These are phyloP conservation scores for Cronartium quercuum DNA, from an alignment of 1,284 basidiomycete species.

Conservation along the genomic window DNA sequence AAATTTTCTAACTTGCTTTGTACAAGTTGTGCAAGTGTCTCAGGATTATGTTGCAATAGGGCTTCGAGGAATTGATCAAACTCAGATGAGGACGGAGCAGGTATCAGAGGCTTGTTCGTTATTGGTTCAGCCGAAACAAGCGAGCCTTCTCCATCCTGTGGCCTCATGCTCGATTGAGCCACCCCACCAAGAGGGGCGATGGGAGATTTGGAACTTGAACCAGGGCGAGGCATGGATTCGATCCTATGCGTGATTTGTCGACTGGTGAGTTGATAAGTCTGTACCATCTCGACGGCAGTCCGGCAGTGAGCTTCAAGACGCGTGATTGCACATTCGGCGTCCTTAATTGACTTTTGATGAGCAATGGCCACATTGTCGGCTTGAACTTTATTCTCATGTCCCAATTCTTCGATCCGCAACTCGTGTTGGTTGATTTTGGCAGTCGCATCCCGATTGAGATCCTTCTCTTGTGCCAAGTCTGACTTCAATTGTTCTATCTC, in stretches of 20 bases:
- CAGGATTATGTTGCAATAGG: constrained; percentile 69
- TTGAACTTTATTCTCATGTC: constrained; percentile 4
- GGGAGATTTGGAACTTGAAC: constrained; percentile 23
- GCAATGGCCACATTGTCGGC: constrained; percentile 7
- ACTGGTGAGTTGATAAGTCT: constrained; percentile 5
- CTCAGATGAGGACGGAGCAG: constrained; percentile 53
- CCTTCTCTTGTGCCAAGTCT: constrained; percentile 47
- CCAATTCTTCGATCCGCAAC: constrained; percentile 8
- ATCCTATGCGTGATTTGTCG: constrained; percentile 15
- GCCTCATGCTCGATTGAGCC: constrained; percentile 50
- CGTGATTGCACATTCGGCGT: neutral
- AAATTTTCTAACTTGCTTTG: constrained; percentile 59
- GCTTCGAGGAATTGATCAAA: constrained; percentile 62
- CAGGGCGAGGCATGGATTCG: constrained; percentile 26
- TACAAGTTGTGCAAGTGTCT: constrained; percentile 72
- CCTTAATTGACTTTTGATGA: constrained; percentile 5
- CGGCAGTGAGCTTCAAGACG: constrained; percentile 18
- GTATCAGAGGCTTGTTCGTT: constrained; percentile 4
- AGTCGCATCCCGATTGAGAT: constrained; percentile 3
- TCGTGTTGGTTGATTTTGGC: constrained; percentile 19
- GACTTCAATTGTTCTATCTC: constrained; percentile 70
- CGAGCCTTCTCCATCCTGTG: constrained; percentile 60
- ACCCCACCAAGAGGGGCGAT: neutral
- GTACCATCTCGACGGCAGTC: constrained; percentile 6
- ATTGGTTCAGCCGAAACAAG: constrained; percentile 52